These are phyloP conservation scores for Nannochloropsis salina DNA, from an alignment of 108 stramenopile genomes.

Conservation along the genomic window DNA sequence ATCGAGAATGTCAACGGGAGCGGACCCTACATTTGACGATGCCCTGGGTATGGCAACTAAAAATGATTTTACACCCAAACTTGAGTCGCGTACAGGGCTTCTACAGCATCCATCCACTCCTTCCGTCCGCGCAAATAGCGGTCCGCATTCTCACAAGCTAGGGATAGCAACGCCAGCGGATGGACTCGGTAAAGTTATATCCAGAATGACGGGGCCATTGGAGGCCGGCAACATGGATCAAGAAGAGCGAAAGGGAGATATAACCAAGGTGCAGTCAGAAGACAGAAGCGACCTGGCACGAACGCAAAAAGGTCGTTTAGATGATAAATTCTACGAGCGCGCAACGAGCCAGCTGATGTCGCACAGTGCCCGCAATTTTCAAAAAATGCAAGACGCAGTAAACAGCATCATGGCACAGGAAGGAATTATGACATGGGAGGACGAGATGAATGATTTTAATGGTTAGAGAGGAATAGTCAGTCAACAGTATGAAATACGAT, in stretches of 20 bases:
- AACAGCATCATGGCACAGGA: not conserved
- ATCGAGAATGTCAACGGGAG: not conserved
- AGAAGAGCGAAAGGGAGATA: not conserved
- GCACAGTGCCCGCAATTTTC: not conserved
- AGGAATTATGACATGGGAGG: not conserved
- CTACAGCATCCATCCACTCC: not conserved
- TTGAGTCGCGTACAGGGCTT: not conserved
- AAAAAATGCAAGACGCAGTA: not conserved
- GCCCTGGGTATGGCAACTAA: not conserved
- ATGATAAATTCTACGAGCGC: not conserved
- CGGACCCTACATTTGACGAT: not conserved
- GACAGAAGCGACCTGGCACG: not conserved
- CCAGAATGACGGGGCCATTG: not conserved
- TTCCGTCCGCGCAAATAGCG: not conserved
- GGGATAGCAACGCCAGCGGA: not conserved
- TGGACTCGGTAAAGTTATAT: not conserved
- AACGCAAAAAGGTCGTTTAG: not conserved
- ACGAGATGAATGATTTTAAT: not conserved
- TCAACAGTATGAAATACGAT: too few species aligned
- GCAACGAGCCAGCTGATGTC: not conserved
- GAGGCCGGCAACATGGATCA: not conserved
- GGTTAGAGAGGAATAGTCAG: not conserved
- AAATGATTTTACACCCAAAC: not conserved
- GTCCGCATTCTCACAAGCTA: not conserved
- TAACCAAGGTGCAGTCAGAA: not conserved